Evolutionary conservation across 2,329 filamentous ascomycete species (phyloP).

Genomic region (Tolypocladium album): DNA sequence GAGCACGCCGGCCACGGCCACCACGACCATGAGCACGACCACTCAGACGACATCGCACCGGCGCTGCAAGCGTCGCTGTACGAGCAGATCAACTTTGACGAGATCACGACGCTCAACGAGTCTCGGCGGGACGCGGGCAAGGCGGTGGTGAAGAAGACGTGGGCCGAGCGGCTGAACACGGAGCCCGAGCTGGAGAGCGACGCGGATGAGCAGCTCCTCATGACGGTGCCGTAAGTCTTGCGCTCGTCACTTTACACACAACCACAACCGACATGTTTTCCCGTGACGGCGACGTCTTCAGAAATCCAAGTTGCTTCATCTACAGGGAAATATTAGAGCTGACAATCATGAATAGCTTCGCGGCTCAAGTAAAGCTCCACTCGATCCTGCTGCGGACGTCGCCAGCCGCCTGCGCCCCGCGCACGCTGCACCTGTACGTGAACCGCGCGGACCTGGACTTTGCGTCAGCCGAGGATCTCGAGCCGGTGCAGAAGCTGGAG

Average conservation of each 20-base stretch:
- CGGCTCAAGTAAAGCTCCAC: conserved; percentile 87
- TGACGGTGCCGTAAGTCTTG: conserved; percentile 69
- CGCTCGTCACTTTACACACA: neutral
- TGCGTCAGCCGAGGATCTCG: conserved; percentile 54
- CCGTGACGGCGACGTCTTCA: no score
- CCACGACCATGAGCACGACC: conserved; percentile 61
- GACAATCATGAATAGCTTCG: conserved; percentile 52
- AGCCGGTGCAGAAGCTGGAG: conserved; percentile 65
- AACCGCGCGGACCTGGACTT: conserved; percentile 89
- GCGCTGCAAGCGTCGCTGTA: conserved; percentile 87
- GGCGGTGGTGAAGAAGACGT: conserved; percentile 79
- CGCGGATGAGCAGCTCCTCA: conserved; percentile 85
- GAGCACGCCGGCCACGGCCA: conserved; percentile 39
- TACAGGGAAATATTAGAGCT: neutral
- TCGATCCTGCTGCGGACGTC: conserved; percentile 78
- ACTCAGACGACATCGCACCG: conserved; percentile 84
- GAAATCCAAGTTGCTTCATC: neutral
- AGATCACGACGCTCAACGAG: conserved; percentile 80
- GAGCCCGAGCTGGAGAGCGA: conserved; percentile 75
- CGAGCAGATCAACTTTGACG: conserved; percentile 81
- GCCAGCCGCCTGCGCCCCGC: conserved; percentile 57
- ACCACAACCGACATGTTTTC: no score
- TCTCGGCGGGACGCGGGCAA: conserved; percentile 54
- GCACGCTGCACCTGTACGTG: conserved; percentile 75
- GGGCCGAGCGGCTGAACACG: conserved; percentile 63